phyloP scores from a whole-genome alignment of 225 moss, liverwort and hornwort genomes.

The Sphagnum tenellum region DNA sequence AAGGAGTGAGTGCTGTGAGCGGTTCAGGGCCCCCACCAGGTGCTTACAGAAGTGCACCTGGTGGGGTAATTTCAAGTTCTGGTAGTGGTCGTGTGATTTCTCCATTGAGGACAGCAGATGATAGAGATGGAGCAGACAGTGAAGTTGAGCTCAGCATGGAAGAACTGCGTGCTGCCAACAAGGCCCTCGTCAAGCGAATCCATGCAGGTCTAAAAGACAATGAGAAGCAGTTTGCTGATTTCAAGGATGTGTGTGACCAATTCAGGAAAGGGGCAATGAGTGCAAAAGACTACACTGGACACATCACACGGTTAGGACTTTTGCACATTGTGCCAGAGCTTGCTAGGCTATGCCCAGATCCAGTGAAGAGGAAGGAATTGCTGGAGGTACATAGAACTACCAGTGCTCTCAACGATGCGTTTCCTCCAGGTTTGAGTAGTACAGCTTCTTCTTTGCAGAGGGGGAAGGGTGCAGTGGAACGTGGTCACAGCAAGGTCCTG shows the following conservation, averaged over 20 bases:
- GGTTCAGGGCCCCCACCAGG: slow-evolving; percentile 30
- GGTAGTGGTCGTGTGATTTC: slow-evolving; percentile 10
- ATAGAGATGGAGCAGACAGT: slow-evolving; percentile 11
- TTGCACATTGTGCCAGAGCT: slow-evolving; percentile 80
- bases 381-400: slow-evolving; percentile 52
- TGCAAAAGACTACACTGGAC: slow-evolving; percentile 60
- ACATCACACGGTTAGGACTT: slow-evolving; percentile 70
- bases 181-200: slow-evolving; percentile 67
- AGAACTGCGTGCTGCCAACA: slow-evolving; percentile 66
- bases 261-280: slow-evolving; percentile 83
- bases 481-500: slow-evolving; percentile 19
- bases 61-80: slow-evolving; percentile 26
- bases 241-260: slow-evolving; percentile 72
- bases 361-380: slow-evolving; percentile 67
- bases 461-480: slow-evolving; percentile 7
- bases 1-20: slow-evolving; percentile 18
- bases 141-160: slow-evolving; percentile 48
- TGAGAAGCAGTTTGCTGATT: slow-evolving; percentile 80
- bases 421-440: slow-evolving; percentile 47
- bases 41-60: slow-evolving; percentile 28
- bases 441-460: slow-evolving; percentile 19
- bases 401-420: slow-evolving; percentile 47
- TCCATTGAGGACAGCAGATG: slow-evolving; percentile 14
- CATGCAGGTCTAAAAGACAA: slow-evolving; percentile 68
- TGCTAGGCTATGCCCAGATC: slow-evolving; percentile 94